Base-by-base conservation (phyloP, 2,329 filamentous ascomycete species). In the Blastomyces percursus region DNA sequence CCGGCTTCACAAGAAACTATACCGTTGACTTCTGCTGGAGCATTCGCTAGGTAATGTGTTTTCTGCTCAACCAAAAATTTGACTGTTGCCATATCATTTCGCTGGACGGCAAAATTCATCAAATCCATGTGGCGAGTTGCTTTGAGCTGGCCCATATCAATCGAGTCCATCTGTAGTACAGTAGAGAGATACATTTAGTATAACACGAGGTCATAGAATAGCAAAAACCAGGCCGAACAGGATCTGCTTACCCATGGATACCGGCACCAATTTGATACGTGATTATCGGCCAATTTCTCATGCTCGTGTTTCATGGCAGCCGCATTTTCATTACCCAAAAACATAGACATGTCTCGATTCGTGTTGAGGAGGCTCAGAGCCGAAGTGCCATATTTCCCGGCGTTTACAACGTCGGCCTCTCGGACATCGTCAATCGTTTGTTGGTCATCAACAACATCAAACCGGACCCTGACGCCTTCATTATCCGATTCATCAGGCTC, bases 391-490 rank as follows among this genome's bases (percentile, higher is more conserved):
- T 62, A 65, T 61, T 65, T 65, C 38, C 61, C 59, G 44, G 52
- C n/a, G 44, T 58, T 60, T 24, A 44, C 56, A n/a, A 88, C 79
- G 66, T 89, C 60, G 24, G 89, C 78, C 66, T 89, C 82, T 0
- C 88, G 88, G 63, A 94, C 80, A 67, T 90, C 85, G 19, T 94
- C 88, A 60, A 93, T 82, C 0, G 90, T 94, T 71, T 89, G 90
- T 44, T 82, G 79, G 14, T 87, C 83, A 66, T 87, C 82, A 35
- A 90, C 76, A 50, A 86, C 77, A 64, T 86, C 81, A 75, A 74
- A 67, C 6, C 71, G 65, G 14, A 80, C 69, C 30, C 73, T 66
- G 11, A 75, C 66, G 27, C 62, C 62, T 24, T 71, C 65, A 42
- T 69, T 63, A 60, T 68, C 62, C n/a, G 64, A 65, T 19, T 32